Conservation (phyloP, 2,329 filamentous ascomycete genomes). For the Aspergillus floridensis region DNA sequence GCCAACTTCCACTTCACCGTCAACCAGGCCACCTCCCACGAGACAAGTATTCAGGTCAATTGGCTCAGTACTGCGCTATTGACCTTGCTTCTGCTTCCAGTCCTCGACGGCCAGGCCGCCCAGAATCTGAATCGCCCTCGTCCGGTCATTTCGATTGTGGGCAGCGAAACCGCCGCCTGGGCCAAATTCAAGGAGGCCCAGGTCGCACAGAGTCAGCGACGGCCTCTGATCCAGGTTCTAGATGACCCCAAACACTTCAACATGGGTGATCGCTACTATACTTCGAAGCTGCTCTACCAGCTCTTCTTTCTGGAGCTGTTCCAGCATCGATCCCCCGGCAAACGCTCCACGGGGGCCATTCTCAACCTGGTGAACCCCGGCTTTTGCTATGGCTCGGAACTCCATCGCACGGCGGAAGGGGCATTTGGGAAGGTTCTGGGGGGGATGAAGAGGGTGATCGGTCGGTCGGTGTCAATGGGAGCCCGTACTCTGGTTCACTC, state of each 20-base stretch:
- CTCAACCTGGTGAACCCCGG: constrained; percentile 26
- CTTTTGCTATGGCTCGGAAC: constrained; percentile 17
- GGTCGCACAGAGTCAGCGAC: not conserved
- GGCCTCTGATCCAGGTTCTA: constrained; percentile 11
- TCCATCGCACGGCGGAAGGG: constrained; percentile 6
- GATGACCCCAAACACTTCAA: constrained; percentile 14
- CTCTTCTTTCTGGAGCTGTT: constrained; percentile 10
- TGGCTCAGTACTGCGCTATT: constrained; percentile 27
- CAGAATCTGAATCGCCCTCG: constrained; percentile 13
- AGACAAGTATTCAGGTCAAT: constrained; percentile 29
- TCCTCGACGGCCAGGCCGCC: constrained; percentile 10
- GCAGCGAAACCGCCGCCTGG: constrained; percentile 22
- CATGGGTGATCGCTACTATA: constrained; percentile 14
- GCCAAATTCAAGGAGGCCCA: constrained; percentile 22
- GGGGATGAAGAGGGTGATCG: constrained; percentile 12
- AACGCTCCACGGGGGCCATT: constrained; percentile 4
- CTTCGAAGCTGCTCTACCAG: constrained; percentile 12
- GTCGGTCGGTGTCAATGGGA: constrained; percentile 18
- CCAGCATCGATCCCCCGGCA: not conserved
- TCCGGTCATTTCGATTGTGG: constrained; percentile 20
- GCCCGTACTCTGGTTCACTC: constrained; percentile 19
- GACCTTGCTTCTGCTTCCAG: constrained; percentile 21
- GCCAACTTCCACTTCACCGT: constrained; percentile 14
- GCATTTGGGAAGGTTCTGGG: constrained; percentile 4
- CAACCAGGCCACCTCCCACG: constrained; percentile 17